These are phyloP conservation scores for Plantago ovata DNA, from an alignment of 257 asterid species.

Conservation along the genomic window DNA sequence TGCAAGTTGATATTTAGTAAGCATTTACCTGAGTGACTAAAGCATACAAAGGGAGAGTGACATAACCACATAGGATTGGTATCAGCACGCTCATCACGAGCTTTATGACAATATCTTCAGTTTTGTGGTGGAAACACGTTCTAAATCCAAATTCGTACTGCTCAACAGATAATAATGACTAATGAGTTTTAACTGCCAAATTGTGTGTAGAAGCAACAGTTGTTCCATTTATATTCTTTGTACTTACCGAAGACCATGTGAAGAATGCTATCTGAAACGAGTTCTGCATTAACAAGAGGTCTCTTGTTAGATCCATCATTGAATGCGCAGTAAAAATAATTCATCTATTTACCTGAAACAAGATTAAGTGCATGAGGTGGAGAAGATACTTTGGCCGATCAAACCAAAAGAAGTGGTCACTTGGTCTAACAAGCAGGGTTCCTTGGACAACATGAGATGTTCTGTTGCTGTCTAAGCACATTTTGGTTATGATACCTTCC, in stretches of 20 bases:
- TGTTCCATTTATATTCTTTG: not conserved
- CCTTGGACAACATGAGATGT: slow-evolving; percentile 54
- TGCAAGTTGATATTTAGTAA: not conserved
- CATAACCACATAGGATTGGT: slow-evolving; percentile 73
- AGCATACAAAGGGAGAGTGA: slow-evolving; percentile 66
- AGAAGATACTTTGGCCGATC: slow-evolving; percentile 57
- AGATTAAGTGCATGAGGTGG: slow-evolving; percentile 68
- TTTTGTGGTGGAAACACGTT: slow-evolving; percentile 65
- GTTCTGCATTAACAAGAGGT: slow-evolving; percentile 38
- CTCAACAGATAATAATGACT: slow-evolving; percentile 10
- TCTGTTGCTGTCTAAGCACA: slow-evolving; percentile 60
- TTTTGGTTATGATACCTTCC: slow-evolving; percentile 62
- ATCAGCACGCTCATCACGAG: slow-evolving; percentile 48
- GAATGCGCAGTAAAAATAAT: not conserved
- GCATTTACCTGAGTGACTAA: slow-evolving; percentile 55
- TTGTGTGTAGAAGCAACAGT: not conserved
- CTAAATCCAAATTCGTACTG: slow-evolving; percentile 55
- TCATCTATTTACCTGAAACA: slow-evolving; percentile 55
- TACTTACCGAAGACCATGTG: slow-evolving; percentile 69
- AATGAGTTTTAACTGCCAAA: not conserved
- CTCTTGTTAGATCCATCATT: not conserved
- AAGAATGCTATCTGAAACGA: slow-evolving; percentile 79
- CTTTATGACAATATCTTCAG: slow-evolving; percentile 49
- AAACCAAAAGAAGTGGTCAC: slow-evolving; percentile 74
- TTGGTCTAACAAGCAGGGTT: slow-evolving; percentile 52